Evolutionary conservation across 179 eudicot genomes (phyloP).

Genomic region (Carnegiea gigantea): DNA sequence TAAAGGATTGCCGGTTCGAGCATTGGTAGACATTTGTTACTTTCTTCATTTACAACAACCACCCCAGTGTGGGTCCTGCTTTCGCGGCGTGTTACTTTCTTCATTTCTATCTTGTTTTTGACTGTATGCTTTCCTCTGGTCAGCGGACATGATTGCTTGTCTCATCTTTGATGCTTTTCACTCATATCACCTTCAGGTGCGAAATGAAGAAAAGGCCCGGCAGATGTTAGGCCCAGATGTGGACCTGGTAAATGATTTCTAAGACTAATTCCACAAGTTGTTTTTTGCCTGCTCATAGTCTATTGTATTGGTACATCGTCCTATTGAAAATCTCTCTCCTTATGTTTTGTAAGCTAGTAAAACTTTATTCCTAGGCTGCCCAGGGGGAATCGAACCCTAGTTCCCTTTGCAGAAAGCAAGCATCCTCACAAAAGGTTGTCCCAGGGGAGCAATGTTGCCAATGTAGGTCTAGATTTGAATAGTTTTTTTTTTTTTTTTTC

Average conservation of each 20-base stretch:
- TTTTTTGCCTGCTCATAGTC: constrained; percentile 1
- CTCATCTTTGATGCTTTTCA: neutral
- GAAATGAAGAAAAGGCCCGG: constrained; percentile 94
- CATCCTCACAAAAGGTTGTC: no score
- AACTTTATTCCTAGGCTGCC: no score
- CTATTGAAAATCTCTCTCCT: neutral
- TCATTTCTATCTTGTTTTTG: neutral
- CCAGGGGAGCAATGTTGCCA: no score
- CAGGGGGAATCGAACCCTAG: no score
- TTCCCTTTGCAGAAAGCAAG: no score
- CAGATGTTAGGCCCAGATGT: constrained; percentile 83
- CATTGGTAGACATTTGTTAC: constrained; percentile 49
- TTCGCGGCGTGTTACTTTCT: neutral
- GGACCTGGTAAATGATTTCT: constrained; percentile 60
- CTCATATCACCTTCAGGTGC: constrained; percentile 48
- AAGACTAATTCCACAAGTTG: neutral
- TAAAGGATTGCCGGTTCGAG: constrained; percentile 74
- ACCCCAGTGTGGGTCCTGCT: no score
- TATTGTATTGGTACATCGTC: neutral
- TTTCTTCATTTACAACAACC: neutral
- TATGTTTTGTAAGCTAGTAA: neutral
- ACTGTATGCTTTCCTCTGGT: neutral
- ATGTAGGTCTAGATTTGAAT: no score
- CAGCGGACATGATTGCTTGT: neutral
- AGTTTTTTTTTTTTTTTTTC: no score